Evolutionary conservation across 2,329 filamentous ascomycete genomes (phyloP), one percentile per base, ranked within the genome.

Genomic region (Microcyclosporella mali): DNA sequence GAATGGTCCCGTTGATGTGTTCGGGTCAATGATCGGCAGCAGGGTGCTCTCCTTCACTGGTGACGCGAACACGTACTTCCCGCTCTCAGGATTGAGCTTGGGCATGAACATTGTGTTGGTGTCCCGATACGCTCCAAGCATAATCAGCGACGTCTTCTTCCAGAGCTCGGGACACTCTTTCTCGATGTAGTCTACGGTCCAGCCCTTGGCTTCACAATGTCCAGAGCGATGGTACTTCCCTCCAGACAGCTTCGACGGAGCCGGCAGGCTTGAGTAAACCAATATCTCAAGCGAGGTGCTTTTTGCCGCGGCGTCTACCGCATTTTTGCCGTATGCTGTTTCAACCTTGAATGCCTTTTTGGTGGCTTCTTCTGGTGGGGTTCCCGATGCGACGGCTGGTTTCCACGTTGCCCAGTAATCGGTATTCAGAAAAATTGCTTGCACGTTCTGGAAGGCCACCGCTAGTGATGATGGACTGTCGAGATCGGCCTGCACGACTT

Each of bases 391-490:
- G n/a, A n/a, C 16, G 10, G n/a, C 9, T 21, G 33, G 33, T 4
- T 18, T 15, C 32, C 32, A 51, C 2, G 41, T 47, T n/a, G 48
- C 43, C 56, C 54, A 61, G 40, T 48, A 59, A 33, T 68, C 59
- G 2, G 63, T 68, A 19, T 62, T 57, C 31, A 57, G 55, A 57
- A 66, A 68, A 45, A 68, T 63, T 38, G 52, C 52, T 36, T 56
- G 53, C 2, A 64, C 59, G 21, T 59, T 63, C 9, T 50, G 19
- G 49, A 69, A 67, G 1, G 58, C 63, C 2, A 40, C 34, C 3
- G 49, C 37, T 11, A 68, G 56, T 0, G 60, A 57, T 3, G 47
- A 39, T 2, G 46, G 35, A 29, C 61, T 52, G 36, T 64, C 52
- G 8, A 60, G 46, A 30, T 66, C 59, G 4, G 48, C 61, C 33